These are phyloP conservation scores for Ashbya aceris DNA, from an alignment of 1,139 yeast genomes.

Conservation along the genomic window DNA sequence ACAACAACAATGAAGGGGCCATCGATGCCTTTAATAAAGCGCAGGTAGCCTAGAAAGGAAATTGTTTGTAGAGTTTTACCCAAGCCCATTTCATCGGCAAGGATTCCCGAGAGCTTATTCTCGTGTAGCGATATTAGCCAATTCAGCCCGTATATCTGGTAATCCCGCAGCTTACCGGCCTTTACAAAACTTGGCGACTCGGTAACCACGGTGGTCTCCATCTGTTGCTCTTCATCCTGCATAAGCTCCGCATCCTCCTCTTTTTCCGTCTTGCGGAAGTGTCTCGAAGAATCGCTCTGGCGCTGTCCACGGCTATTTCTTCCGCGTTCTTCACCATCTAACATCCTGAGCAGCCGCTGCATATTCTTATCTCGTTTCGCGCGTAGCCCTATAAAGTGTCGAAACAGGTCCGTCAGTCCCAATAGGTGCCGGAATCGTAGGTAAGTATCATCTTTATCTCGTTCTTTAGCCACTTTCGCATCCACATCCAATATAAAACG, in stretches of 20 bases:
- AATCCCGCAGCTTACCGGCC: conserved; percentile 61
- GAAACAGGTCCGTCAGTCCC: conserved; percentile 58
- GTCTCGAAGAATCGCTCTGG: conserved; percentile 26
- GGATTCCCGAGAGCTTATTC: conserved; percentile 76
- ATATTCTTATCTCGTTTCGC: conserved; percentile 54
- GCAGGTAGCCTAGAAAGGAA: conserved; percentile 76
- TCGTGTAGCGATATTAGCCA: conserved; percentile 81
- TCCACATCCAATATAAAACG: conserved; percentile 45
- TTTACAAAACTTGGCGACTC: conserved; percentile 58
- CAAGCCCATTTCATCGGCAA: conserved; percentile 97
- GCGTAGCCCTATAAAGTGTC: conserved; percentile 58
- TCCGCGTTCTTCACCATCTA: conserved; percentile 22
- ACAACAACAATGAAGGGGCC: conserved; percentile 92
- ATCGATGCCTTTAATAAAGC: conserved; percentile 65
- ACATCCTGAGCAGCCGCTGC: conserved; percentile 35
- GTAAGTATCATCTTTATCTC: conserved; percentile 57
- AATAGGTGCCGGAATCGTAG: conserved; percentile 57
- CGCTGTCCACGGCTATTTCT: conserved; percentile 12
- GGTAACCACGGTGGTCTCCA: conserved; percentile 30
- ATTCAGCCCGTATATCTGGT: conserved; percentile 83
- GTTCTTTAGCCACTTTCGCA: conserved; percentile 47
- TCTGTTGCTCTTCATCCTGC: conserved; percentile 40
- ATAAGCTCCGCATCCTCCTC: conserved; percentile 64
- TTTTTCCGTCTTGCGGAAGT: conserved; percentile 53
- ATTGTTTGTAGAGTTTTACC: conserved; percentile 94